Base-by-base conservation (phyloP, 2,329 filamentous ascomycete species). In the Parascedosporium putredinis region DNA sequence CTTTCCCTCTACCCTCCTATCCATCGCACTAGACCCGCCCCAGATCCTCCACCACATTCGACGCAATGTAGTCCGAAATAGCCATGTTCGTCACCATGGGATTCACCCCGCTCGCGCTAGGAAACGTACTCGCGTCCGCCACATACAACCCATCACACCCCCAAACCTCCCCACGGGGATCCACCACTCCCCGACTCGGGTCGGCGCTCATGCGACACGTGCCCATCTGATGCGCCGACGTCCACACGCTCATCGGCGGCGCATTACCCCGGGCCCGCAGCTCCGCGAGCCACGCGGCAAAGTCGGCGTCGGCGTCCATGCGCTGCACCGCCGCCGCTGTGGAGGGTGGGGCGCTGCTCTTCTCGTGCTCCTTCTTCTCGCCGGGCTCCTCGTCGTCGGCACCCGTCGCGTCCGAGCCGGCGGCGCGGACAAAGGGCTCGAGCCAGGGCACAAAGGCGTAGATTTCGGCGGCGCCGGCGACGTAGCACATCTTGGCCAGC, bases 181-280 rank as follows among this genome's bases (percentile, higher is more conserved):
- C 76, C 2, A 84, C 81, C 10, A 82, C 80, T 24, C 79, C 79
- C 34, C 67, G 67, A 25, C 66, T 63, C 50, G 64, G 62, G 54
- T 63, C 64, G 40, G 70, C 69, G 52, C 79, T 79, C 86, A 90
- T 91, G 2, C 84, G 72, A 58, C 83, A 87, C 8, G 79, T 79
- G 20, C 85, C 83, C 86, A 90, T 90, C 68, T 90, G 86, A 64
- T 91, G 86, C 16, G 86, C 86, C n/a, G 80, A 84, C 25, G 72
- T 67, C 58, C 79, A 86, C n/a, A 68, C 62, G 20, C 72, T 69
- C 25, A 72, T 67, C 0, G 78, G 76, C 16, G 72, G 69, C 51
- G 65, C 68, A 45, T 74, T 74, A 34, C 74, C 72, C 18, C 78
- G 66, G 31, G 59, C 60, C 50, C 73, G 64, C 10, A 83, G 52